These are phyloP conservation scores for Mycotypha africana DNA, from an alignment of 371 early-diverging fungal genomes.

Conservation along the genomic window DNA sequence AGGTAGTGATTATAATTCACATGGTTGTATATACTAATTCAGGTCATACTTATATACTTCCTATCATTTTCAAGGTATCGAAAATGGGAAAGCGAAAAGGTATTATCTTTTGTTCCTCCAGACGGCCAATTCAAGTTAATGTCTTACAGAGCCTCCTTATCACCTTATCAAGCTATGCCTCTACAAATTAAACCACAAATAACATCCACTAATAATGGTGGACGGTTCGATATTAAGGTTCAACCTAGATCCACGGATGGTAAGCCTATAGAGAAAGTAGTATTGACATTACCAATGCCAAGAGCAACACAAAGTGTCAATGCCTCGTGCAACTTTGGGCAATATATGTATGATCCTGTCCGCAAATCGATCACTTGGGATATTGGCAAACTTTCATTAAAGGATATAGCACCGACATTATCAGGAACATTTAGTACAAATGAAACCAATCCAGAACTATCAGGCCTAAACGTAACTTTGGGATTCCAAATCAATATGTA, in stretches of 20 bases:
- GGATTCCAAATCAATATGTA: slow-evolving; percentile 73
- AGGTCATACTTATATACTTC: too few species aligned
- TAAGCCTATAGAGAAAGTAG: slow-evolving; percentile 63
- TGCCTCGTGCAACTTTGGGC: slow-evolving; percentile 61
- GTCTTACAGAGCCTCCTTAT: slow-evolving; percentile 70
- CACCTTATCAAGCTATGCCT: slow-evolving; percentile 58
- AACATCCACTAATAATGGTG: slow-evolving; percentile 44
- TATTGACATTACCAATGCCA: slow-evolving; percentile 59
- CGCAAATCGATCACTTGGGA: slow-evolving; percentile 66
- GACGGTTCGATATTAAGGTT: slow-evolving; percentile 64
- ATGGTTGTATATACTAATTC: too few species aligned
- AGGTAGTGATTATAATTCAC: too few species aligned
- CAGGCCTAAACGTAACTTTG: slow-evolving; percentile 56
- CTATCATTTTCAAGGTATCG: slow-evolving; percentile 44
- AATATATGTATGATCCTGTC: slow-evolving; percentile 72
- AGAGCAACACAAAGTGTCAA: slow-evolving; percentile 51
- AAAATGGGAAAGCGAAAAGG: slow-evolving; percentile 77
- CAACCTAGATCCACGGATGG: slow-evolving; percentile 62
- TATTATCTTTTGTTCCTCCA: slow-evolving; percentile 89
- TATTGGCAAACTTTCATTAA: slow-evolving; percentile 53
- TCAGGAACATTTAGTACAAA: slow-evolving; percentile 61
- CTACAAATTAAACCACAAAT: slow-evolving; percentile 64
- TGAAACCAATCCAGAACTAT: slow-evolving; percentile 46
- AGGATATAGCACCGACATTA: slow-evolving; percentile 56
- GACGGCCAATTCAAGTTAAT: slow-evolving; percentile 89